A percentile compares a stretch with the other conserved stretches of the same genome.
These are phyloP conservation scores for Tolypocladium sp. DNA, from an alignment of 2,329 filamentous ascomycete genomes.

Conservation along the genomic window DNA sequence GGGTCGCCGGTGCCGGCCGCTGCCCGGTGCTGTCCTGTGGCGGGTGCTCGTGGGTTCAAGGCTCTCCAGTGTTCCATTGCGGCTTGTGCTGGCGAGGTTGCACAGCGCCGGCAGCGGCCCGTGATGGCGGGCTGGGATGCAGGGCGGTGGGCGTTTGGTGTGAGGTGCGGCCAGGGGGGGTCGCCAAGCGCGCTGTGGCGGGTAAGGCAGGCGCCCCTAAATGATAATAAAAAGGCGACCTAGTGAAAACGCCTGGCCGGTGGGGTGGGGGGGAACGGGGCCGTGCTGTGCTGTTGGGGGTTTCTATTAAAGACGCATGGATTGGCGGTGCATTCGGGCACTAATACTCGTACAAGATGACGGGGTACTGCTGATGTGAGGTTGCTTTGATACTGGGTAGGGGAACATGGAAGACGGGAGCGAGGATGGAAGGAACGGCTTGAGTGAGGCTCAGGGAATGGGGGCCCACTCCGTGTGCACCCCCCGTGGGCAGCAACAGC, in stretches of 20 bases:
- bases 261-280: not conserved
- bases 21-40: not conserved
- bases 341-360: no score
- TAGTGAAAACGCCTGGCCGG: not conserved
- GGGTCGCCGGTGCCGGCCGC: not conserved
- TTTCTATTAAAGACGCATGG: no score
- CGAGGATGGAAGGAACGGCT: not conserved
- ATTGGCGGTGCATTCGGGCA: no score
- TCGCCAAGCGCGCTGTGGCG: not conserved
- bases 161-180: not conserved
- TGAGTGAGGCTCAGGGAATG: not conserved
- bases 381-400: not conserved
- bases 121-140: constrained; percentile 1
- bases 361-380: not conserved
- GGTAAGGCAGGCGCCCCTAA: not conserved
- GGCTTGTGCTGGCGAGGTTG: not conserved
- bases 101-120: constrained; percentile 9
- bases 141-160: not conserved
- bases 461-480: not conserved
- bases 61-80: not conserved
- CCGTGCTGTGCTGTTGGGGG: not conserved
- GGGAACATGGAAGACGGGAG: no score
- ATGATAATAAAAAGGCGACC: no score
- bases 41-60: not conserved
- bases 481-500: not conserved